Percentiles rank a stretch among this genome's conserved stretches.
Evolutionary conservation across 139 green algal species (phyloP).

Genomic region (Haematococcus lacustris): DNA sequence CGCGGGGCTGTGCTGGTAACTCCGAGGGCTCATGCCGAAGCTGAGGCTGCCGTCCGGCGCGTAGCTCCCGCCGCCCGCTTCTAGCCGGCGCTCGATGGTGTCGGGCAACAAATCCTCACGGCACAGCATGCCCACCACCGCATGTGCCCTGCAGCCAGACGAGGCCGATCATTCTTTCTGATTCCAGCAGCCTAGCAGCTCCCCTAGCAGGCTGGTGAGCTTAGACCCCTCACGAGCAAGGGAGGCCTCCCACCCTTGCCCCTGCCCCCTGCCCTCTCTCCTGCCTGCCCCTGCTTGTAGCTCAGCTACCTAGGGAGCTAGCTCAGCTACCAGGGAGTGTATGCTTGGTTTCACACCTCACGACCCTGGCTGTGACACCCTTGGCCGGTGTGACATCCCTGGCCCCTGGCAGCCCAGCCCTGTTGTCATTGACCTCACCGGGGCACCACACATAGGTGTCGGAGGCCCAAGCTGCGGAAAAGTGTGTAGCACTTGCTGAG

Average conservation of each 20-base stretch:
- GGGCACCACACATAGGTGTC: conserved; percentile 67
- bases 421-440: conserved; percentile 23
- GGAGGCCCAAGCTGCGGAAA: conserved; percentile 76
- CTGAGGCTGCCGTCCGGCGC: neutral
- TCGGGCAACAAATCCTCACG: conserved; percentile 59
- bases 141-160: conserved; percentile 27
- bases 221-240: neutral
- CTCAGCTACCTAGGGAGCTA: no score
- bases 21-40: neutral
- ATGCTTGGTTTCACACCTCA: neutral
- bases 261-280: no score
- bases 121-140: conserved; percentile 74
- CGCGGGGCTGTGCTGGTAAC: no score
- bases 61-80: neutral
- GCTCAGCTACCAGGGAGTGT: neutral
- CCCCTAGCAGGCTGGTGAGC: neutral
- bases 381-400: neutral
- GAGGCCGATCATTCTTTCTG: neutral
- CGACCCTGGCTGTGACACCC: neutral
- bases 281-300: no score
- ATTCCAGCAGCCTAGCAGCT: neutral
- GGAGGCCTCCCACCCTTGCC: neutral
- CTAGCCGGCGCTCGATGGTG: conserved; percentile 23
- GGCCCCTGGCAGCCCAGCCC: neutral
- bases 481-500: conserved; percentile 68